Evolutionary conservation across 1,284 basidiomycete species (phyloP).

Genomic region (Trichosporon asahii): DNA sequence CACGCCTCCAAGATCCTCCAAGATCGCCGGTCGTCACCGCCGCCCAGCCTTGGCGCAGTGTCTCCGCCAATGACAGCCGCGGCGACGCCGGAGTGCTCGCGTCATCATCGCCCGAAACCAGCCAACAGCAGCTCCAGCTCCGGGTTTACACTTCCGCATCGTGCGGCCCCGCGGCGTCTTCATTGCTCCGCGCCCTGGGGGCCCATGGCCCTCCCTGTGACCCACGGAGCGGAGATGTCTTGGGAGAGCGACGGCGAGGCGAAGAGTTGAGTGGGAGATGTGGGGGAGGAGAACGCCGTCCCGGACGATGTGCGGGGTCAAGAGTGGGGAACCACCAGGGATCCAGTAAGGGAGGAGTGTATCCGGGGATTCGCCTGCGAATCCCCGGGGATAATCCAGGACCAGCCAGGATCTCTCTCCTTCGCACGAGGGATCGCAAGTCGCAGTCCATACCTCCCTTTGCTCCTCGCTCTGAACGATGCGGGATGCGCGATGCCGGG

Average conservation of each 20-base stretch:
- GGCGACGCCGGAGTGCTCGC: too few species aligned
- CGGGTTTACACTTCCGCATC: neutral
- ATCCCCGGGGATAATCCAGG: neutral
- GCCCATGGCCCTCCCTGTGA: neutral
- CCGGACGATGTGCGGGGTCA: neutral
- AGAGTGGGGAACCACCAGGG: neutral
- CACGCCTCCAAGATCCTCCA: neutral
- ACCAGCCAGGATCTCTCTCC: too few species aligned
- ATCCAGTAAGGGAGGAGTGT: neutral
- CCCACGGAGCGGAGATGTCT: neutral
- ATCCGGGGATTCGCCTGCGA: neutral
- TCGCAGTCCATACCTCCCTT: too few species aligned
- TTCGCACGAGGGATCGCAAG: too few species aligned
- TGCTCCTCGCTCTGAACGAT: too few species aligned
- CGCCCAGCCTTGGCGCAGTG: neutral
- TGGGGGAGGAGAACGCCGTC: neutral
- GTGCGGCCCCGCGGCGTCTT: neutral
- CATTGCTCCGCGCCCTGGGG: too few species aligned
- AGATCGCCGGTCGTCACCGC: neutral
- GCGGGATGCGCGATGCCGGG: too few species aligned
- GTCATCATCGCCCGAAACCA: neutral
- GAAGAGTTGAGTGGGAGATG: too few species aligned
- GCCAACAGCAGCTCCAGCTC: neutral
- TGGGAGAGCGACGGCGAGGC: too few species aligned
- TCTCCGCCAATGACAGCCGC: neutral